These are phyloP conservation scores for Candida bentonensis DNA, from an alignment of 805 yeast species.

Conservation along the genomic window DNA sequence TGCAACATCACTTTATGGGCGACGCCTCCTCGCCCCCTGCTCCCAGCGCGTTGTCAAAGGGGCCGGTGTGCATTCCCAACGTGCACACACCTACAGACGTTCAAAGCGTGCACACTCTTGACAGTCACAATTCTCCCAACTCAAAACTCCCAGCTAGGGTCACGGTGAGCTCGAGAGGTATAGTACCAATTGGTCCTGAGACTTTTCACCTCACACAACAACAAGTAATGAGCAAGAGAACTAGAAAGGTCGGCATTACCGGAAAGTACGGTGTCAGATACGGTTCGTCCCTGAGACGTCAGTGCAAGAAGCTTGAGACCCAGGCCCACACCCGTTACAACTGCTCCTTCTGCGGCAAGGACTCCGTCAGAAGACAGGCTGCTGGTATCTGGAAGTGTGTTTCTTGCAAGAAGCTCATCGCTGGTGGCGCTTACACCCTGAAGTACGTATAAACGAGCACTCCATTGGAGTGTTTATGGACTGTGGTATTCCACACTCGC, in stretches of 20 bases:
- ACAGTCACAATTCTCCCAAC: no score
- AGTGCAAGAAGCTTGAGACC: constrained; percentile 96
- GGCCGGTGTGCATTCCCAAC: no score
- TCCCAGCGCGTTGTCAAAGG: no score
- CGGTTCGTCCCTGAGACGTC: constrained; percentile 99
- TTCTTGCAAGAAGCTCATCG: constrained; percentile 91
- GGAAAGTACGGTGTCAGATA: constrained; percentile 99
- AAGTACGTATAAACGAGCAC: constrained; percentile 36
- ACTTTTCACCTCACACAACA: constrained; percentile 2
- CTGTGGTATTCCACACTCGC: no score
- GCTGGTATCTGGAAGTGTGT: constrained; percentile 98
- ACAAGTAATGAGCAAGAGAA: constrained; percentile 75
- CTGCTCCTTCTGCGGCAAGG: constrained; percentile 99
- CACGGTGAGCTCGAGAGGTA: no score
- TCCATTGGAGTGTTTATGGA: no score
- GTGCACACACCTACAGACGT: no score
- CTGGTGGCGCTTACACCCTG: constrained; percentile 99
- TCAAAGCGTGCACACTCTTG: no score
- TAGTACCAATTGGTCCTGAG: no score
- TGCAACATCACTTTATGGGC: no score
- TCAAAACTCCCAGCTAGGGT: no score
- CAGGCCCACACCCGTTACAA: constrained; percentile 98
- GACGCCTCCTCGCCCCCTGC: no score
- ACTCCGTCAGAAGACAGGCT: constrained; percentile 93
- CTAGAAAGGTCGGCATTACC: constrained; percentile 99